Evolutionary conservation across 1,139 yeast genomes (phyloP).

Genomic region (Hemisphaericaspora xylofermentans): DNA sequence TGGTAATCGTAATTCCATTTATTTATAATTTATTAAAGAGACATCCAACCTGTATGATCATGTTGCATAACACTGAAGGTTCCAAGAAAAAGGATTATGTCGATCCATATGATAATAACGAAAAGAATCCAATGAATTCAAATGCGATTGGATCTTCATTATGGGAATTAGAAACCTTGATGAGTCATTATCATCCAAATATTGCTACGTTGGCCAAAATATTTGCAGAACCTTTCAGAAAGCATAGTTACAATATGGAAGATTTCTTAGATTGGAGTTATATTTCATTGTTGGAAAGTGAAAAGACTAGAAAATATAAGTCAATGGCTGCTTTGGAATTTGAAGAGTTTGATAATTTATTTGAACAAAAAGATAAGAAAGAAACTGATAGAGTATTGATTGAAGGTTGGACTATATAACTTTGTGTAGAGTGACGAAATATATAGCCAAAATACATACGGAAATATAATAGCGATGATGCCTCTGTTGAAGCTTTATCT

Average conservation of each 20-base stretch:
- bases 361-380: conserved; percentile 20
- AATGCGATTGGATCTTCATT: conserved; percentile 81
- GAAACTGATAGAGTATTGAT: conserved; percentile 12
- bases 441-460: not conserved
- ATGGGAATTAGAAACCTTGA: conserved; percentile 85
- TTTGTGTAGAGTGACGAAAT: not conserved
- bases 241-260: conserved; percentile 83
- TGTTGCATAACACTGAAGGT: conserved; percentile 59
- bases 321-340: conserved; percentile 77
- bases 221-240: conserved; percentile 85
- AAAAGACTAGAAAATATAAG: conserved; percentile 65
- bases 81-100: conserved; percentile 29
- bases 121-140: conserved; percentile 73
- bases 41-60: conserved; percentile 91
- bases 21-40: conserved; percentile 83
- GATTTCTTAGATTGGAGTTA: conserved; percentile 95
- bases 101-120: conserved; percentile 70
- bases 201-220: conserved; percentile 89
- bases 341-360: conserved; percentile 53
- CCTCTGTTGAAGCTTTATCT: too few species aligned
- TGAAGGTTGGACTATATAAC: conserved; percentile 30
- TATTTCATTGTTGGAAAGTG: conserved; percentile 70
- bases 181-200: conserved; percentile 93
- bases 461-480: too few species aligned
- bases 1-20: conserved; percentile 86